Base-by-base conservation (phyloP, 31 red algal species). In the Porphyra umbilicalis region DNA sequence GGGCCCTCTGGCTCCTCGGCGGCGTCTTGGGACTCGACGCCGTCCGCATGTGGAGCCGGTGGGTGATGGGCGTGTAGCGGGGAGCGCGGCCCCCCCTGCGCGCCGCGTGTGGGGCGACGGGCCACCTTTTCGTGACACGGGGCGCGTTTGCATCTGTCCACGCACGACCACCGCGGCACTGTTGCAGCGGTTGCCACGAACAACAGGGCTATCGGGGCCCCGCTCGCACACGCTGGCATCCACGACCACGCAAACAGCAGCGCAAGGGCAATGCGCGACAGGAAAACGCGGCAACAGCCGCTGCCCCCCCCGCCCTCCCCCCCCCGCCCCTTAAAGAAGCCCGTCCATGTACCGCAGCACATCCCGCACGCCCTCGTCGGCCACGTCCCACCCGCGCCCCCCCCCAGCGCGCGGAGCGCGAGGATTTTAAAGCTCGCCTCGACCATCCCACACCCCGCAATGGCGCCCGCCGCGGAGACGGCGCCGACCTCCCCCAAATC, bases 351-450 rank as follows among this genome's bases (percentile, higher is more conserved):
- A 84, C 35, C 31, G 40, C 33, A 95, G 82, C 35, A 98, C 90
- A n/a, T 87, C 38, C 35, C 88, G 57, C 40, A 98, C 87, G 81
- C 90, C 87, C 46, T 38, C 38, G 32, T 87, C 39, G 34, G 82
- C 29, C 34, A 88, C 82, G 84, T 98, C 90, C 78, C 90, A 89
- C 8, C 87, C 79, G 33, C 80, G 76, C 76, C 89, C 88, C 14
- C 74, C 36, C 93, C 83, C 87, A 98, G 85, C 38, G 86, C 92
- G 57, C 94, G 90, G 30, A 98, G 82, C 10, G 96, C 92, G n/a
- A 98, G 80, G 32, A 98, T 91, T 81, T 98, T 98, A 77, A 98
- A 98, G 76, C 96, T 98, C 76, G 93, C 95, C 46, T 98, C 96
- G 35, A 98, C 96, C 96, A 98, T 98, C 10, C 87, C 85, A 88